A percentile compares a stretch with the other conserved stretches of the same genome.
These are phyloP conservation scores for Vigna unguiculata DNA, from an alignment of 306 rosid species.

Conservation along the genomic window DNA sequence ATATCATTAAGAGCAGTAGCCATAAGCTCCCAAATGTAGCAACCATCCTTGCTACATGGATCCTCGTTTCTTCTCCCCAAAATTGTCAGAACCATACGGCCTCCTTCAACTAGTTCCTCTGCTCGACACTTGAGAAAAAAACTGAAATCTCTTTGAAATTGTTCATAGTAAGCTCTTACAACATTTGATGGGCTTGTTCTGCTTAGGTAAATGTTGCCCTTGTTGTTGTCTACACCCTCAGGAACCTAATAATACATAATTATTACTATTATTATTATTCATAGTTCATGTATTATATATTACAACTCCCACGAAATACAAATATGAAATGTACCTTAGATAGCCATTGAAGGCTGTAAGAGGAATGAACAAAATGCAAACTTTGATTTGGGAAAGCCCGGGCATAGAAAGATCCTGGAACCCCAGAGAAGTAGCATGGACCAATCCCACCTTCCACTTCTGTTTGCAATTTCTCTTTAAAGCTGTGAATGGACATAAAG, in stretches of 20 bases:
- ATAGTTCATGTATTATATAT: too few relatives aligned
- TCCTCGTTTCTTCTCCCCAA: constrained; percentile 58
- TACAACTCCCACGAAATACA: neutral
- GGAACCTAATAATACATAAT: constrained; percentile 52
- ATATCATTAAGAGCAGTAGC: constrained; percentile 58
- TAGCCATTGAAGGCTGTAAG: constrained; percentile 60
- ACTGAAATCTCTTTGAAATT: constrained; percentile 56
- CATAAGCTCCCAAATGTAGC: constrained; percentile 57
- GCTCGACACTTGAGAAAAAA: constrained; percentile 56
- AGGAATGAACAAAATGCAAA: constrained; percentile 63
- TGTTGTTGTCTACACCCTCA: constrained; percentile 50
- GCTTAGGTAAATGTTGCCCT: constrained; percentile 52
- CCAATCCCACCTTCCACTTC: constrained; percentile 39
- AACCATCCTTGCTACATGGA: constrained; percentile 52
- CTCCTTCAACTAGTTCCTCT: constrained; percentile 55
- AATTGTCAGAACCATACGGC: constrained; percentile 62
- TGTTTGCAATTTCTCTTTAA: constrained; percentile 29
- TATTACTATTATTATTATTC: too few relatives aligned
- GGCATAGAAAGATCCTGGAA: constrained; percentile 64
- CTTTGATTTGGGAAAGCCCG: constrained; percentile 46
- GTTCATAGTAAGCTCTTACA: constrained; percentile 46
- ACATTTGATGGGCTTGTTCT: constrained; percentile 54
- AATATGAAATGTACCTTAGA: constrained; percentile 51
- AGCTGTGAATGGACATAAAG: constrained; percentile 55
- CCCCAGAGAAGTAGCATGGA: constrained; percentile 55